Conservation (phyloP, 768 basidiomycete species). For the Dendrothele bispora region DNA sequence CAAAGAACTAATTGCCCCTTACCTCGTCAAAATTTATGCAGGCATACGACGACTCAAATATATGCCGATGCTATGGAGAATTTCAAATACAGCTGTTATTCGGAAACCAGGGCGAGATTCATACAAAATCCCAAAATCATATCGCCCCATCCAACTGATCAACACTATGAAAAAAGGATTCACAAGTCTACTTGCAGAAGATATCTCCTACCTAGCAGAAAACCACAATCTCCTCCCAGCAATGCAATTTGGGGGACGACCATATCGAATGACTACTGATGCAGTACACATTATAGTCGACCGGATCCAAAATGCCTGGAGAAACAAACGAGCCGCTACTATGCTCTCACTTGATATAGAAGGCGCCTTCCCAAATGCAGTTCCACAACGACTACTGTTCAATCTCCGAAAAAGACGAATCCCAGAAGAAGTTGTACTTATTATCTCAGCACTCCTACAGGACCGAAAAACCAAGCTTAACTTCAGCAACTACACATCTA, state of each 20-base stretch:
- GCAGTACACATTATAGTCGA: conserved; percentile 21
- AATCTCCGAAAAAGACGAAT: conserved; percentile 22
- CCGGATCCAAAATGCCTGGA: conserved; percentile 21
- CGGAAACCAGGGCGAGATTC: neutral
- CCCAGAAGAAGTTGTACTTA: conserved; percentile 17
- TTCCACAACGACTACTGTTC: conserved; percentile 14
- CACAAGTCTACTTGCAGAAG: conserved; percentile 13
- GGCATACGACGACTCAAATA: neutral
- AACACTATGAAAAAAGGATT: neutral
- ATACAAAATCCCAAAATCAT: neutral
- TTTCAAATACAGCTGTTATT: neutral
- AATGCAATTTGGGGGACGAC: conserved; percentile 28
- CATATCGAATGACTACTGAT: conserved; percentile 27
- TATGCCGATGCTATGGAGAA: neutral
- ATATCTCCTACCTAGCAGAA: conserved; percentile 12
- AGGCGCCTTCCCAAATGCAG: conserved; percentile 25
- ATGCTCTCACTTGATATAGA: conserved; percentile 29
- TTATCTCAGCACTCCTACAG: conserved; percentile 13
- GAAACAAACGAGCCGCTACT: conserved; percentile 18
- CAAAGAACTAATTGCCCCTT: neutral
- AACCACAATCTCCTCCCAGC: conserved; percentile 17
- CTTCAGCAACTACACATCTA: conserved; percentile 29
- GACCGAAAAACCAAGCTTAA: conserved; percentile 16
- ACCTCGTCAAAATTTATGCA: neutral
- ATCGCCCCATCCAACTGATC: neutral